Conservation (phyloP, 805 yeast species). For the Myxozyma mucilagina region DNA sequence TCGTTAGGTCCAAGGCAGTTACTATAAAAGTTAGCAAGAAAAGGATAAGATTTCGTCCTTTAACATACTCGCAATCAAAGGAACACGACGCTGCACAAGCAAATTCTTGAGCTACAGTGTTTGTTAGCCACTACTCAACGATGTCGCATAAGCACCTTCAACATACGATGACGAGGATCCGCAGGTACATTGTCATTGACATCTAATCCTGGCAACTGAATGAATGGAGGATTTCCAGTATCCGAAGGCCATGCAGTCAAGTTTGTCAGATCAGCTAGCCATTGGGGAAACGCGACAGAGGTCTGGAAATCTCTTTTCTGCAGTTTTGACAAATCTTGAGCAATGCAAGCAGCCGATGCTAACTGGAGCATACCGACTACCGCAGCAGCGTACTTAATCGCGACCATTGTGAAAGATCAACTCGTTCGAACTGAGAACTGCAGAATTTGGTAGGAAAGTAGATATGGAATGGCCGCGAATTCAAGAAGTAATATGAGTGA, state of each 20-base stretch:
- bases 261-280: slow-evolving; percentile 7
- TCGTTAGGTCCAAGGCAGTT: slow-evolving; percentile 10
- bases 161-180: slow-evolving; percentile 13
- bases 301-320: neutral
- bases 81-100: slow-evolving; percentile 8
- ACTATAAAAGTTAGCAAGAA: neutral
- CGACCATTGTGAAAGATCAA: neutral
- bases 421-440: too few species aligned
- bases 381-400: neutral
- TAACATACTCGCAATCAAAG: slow-evolving; percentile 12
- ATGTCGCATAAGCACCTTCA: neutral
- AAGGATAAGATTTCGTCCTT: neutral
- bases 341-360: neutral
- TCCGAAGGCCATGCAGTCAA: slow-evolving; percentile 9
- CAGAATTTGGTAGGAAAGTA: too few species aligned
- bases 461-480: too few species aligned
- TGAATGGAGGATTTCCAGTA: slow-evolving; percentile 8
- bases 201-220: neutral
- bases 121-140: neutral
- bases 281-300: slow-evolving; percentile 4
- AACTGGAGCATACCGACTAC: neutral
- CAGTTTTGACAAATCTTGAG: neutral
- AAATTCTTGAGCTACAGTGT: neutral
- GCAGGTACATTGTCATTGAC: slow-evolving; percentile 2
- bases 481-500: too few species aligned